These are phyloP conservation scores for Calophaca sinica DNA, from an alignment of 306 rosid genomes.

Conservation along the genomic window DNA sequence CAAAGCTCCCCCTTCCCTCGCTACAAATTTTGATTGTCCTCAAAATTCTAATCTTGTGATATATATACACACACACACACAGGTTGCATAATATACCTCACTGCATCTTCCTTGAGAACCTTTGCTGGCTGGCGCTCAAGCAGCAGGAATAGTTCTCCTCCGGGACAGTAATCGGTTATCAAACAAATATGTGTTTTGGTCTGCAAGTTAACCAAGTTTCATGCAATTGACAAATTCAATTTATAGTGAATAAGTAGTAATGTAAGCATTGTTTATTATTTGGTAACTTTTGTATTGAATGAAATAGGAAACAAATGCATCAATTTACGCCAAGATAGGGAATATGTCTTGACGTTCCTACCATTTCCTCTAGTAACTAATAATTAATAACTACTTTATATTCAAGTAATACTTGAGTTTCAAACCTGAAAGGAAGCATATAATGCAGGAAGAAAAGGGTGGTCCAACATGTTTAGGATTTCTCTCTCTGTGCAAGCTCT, in stretches of 20 bases:
- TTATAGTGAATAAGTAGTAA: slow-evolving; percentile 5
- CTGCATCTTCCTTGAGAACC: slow-evolving; percentile 88
- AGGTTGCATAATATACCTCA: slow-evolving; percentile 61
- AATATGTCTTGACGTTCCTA: too few species aligned
- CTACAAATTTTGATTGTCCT: not conserved
- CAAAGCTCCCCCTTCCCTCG: too few species aligned
- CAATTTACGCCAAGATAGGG: too few species aligned
- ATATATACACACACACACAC: not conserved
- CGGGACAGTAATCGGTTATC: slow-evolving; percentile 92
- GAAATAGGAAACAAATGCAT: too few species aligned
- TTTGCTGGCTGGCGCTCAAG: slow-evolving; percentile 88
- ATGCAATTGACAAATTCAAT: slow-evolving; percentile 8
- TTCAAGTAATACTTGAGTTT: slow-evolving; percentile 6
- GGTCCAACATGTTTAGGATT: slow-evolving; percentile 94
- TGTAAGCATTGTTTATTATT: not conserved
- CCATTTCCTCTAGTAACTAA: not conserved
- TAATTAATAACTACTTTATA: not conserved
- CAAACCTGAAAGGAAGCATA: slow-evolving; percentile 65
- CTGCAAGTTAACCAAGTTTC: slow-evolving; percentile 42
- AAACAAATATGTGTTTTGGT: slow-evolving; percentile 71
- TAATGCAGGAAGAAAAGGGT: slow-evolving; percentile 96
- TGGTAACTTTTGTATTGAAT: not conserved
- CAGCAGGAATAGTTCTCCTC: slow-evolving; percentile 94
- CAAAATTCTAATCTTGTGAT: not conserved
- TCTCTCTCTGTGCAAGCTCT: slow-evolving; percentile 98